Conservation (phyloP, 768 basidiomycete species). For the Lactarius akahatsu region DNA sequence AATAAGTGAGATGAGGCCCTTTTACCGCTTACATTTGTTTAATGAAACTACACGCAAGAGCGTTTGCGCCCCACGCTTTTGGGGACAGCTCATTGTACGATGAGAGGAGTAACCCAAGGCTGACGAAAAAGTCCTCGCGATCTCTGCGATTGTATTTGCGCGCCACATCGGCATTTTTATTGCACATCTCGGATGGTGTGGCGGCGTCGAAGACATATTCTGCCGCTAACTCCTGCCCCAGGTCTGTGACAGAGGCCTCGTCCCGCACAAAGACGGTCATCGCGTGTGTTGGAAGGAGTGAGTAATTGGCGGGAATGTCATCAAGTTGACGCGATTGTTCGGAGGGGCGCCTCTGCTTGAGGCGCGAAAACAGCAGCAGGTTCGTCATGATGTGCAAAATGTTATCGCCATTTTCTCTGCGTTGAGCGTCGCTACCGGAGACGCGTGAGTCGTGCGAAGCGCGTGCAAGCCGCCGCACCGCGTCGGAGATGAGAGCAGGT, state of each 20-base stretch:
- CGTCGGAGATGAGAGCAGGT: constrained; percentile 70
- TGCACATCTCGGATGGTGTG: constrained; percentile 22
- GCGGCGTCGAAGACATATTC: constrained; percentile 26
- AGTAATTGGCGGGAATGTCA: constrained; percentile 62
- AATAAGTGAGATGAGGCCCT: neutral
- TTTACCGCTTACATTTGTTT: constrained; percentile 33
- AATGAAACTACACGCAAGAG: constrained; percentile 24
- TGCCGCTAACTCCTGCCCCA: constrained; percentile 25
- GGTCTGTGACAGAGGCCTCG: constrained; percentile 19
- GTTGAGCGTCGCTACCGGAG: constrained; percentile 41
- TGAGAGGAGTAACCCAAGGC: constrained; percentile 25
- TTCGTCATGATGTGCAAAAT: constrained; percentile 79
- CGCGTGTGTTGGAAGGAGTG: constrained; percentile 41
- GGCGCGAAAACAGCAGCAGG: constrained; percentile 59
- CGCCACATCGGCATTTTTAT: constrained; percentile 27
- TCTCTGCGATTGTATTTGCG: constrained; percentile 19
- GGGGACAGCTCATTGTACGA: constrained; percentile 4
- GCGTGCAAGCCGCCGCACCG: constrained; percentile 60
- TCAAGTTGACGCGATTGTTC: constrained; percentile 40
- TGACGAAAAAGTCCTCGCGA: constrained; percentile 28
- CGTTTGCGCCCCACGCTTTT: constrained; percentile 22
- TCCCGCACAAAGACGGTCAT: constrained; percentile 33
- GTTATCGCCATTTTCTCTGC: constrained; percentile 52
- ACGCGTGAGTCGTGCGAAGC: constrained; percentile 58
- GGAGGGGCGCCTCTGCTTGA: constrained; percentile 48